Conservation (phyloP, 129 eudicot genomes). For the Deinandra increscens region DNA sequence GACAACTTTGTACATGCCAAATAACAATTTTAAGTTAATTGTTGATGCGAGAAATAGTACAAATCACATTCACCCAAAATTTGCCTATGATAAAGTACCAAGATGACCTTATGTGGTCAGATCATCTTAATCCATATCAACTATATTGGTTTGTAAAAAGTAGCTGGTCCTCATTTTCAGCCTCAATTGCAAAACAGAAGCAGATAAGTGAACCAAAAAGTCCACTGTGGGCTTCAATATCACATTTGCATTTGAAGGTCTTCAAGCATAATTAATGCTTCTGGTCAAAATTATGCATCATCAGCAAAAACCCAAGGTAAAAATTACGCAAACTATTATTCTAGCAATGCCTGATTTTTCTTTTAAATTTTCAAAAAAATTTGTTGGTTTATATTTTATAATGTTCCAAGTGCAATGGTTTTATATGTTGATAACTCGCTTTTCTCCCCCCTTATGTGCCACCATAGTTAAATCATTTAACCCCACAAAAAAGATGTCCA, state of each 20-base stretch:
- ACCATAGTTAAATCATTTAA: constrained; percentile 1
- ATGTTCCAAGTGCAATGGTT: no score
- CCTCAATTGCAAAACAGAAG: neutral
- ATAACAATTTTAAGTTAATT: neutral
- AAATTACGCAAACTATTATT: neutral
- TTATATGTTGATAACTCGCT: constrained; percentile 1
- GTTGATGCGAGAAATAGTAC: neutral
- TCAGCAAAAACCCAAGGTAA: neutral
- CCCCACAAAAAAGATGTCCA: neutral
- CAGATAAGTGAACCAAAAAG: neutral
- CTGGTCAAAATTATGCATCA: neutral
- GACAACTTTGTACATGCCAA: neutral
- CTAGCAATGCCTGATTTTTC: neutral
- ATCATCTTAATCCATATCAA: neutral
- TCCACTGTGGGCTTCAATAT: neutral
- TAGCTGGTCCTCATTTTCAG: neutral
- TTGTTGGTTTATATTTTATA: no score
- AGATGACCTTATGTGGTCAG: neutral
- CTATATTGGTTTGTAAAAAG: neutral
- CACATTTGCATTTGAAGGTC: neutral
- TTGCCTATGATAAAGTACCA: neutral
- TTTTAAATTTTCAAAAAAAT: neutral
- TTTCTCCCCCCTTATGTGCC: constrained; percentile 4
- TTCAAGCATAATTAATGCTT: neutral
- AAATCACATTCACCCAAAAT: neutral